A percentile compares a stretch with the other conserved stretches of the same genome.
Evolutionary conservation across 805 yeast species (phyloP).

Genomic region (Ogataea ganodermae): DNA sequence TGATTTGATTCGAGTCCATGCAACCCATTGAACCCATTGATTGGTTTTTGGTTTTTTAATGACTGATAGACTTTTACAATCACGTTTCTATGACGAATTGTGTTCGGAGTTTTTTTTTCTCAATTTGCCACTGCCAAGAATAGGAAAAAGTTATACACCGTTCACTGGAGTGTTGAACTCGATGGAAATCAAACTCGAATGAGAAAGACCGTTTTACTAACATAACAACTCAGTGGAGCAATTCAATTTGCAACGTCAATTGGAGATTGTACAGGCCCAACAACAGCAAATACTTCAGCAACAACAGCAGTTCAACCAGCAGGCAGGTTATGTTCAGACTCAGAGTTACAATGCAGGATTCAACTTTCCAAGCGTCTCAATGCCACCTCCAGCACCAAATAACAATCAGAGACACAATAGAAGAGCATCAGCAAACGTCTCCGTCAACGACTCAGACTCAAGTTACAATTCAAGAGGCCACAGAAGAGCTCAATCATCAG

Average conservation of each 20-base stretch:
- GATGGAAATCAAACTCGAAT: too few relatives aligned
- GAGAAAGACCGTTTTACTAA: conserved; percentile 12
- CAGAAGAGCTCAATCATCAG: conserved; percentile 48
- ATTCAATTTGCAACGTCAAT: conserved; percentile 84
- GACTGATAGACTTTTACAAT: too few relatives aligned
- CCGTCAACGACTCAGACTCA: conserved; percentile 18
- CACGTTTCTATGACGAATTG: neutral
- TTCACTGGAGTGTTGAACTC: neutral
- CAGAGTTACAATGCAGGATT: conserved; percentile 19
- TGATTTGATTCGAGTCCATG: neutral
- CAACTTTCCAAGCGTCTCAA: conserved; percentile 27
- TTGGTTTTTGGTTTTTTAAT: neutral
- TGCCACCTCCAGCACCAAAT: conserved; percentile 33
- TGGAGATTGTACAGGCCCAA: conserved; percentile 88
- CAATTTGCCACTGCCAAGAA: too few relatives aligned
- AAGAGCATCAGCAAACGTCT: conserved; percentile 31
- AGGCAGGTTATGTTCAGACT: conserved; percentile 23
- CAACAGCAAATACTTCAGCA: conserved; percentile 86
- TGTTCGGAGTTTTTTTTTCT: neutral
- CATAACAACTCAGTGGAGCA: conserved; percentile 59
- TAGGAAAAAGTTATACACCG: too few relatives aligned
- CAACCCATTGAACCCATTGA: too few relatives aligned
- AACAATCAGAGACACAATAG: conserved; percentile 35
- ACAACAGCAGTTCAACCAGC: conserved; percentile 47
- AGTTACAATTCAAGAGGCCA: conserved; percentile 36